Evolutionary conservation across 768 basidiomycete species (phyloP).

Genomic region (Leucocoprinus birnbaumii): DNA sequence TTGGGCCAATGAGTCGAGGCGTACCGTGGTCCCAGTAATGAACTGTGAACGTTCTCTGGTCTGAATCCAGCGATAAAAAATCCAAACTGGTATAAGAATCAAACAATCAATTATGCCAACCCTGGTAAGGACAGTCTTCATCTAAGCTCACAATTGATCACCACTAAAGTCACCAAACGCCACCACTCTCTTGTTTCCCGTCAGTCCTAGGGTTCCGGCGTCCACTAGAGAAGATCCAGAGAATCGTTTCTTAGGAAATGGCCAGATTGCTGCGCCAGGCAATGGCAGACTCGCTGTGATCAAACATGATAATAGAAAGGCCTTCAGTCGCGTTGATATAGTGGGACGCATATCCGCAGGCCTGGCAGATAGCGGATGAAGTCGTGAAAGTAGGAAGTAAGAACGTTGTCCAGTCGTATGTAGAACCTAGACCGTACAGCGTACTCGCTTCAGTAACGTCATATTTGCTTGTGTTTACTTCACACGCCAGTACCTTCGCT

Average conservation of each 20-base stretch:
- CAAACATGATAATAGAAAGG: not conserved
- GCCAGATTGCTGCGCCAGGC: conserved; percentile 47
- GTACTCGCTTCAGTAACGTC: not conserved
- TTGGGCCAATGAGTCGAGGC: conserved; percentile 13
- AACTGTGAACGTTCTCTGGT: conserved; percentile 73
- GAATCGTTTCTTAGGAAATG: conserved; percentile 85
- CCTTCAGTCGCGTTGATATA: not conserved
- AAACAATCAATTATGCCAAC: not conserved
- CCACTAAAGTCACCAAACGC: conserved; percentile 97
- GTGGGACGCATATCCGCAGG: not conserved
- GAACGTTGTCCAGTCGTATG: not conserved
- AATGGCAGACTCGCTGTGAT: not conserved
- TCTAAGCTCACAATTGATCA: conserved; percentile 79
- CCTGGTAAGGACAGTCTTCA: not conserved
- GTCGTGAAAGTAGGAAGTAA: not conserved
- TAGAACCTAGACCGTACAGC: not conserved
- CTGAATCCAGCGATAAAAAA: conserved; percentile 68
- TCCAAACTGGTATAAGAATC: conserved; percentile 56
- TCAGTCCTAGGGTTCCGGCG: conserved; percentile 79
- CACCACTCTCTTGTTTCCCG: conserved; percentile 67
- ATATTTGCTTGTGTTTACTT: conserved; percentile 6
- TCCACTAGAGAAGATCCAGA: conserved; percentile 75
- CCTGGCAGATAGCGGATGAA: not conserved
- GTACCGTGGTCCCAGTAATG: conserved; percentile 83
- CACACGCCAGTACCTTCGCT: not conserved